These are phyloP conservation scores for Pichia kudriavzevii DNA, from an alignment of 1,139 yeast genomes.

Conservation along the genomic window DNA sequence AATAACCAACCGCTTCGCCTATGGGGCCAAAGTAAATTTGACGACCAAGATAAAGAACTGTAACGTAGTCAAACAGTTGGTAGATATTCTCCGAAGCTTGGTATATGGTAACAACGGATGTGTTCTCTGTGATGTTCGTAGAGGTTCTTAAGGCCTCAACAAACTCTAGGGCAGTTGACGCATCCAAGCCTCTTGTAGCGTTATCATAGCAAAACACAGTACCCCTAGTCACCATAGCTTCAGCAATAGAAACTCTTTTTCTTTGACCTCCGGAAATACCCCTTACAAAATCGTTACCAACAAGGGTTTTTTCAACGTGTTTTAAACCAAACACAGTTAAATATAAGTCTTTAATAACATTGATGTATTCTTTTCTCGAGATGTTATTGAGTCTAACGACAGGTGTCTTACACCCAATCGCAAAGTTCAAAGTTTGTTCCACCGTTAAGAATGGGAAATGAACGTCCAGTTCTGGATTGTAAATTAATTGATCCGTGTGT, in stretches of 20 bases:
- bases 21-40: slow-evolving; percentile 70
- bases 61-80: slow-evolving; percentile 65
- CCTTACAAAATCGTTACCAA: slow-evolving; percentile 63
- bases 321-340: slow-evolving; percentile 46
- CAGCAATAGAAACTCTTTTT: slow-evolving; percentile 72
- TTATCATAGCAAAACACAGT: slow-evolving; percentile 65
- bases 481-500: slow-evolving; percentile 34
- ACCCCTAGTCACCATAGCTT: slow-evolving; percentile 53
- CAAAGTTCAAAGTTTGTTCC: slow-evolving; percentile 39
- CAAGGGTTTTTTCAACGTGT: slow-evolving; percentile 53
- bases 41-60: slow-evolving; percentile 67
- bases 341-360: slow-evolving; percentile 38
- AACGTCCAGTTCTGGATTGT: slow-evolving; percentile 37
- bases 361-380: slow-evolving; percentile 33
- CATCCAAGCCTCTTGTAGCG: slow-evolving; percentile 68
- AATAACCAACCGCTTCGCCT: slow-evolving; percentile 51
- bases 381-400: slow-evolving; percentile 33
- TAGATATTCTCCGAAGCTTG: slow-evolving; percentile 79
- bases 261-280: slow-evolving; percentile 84
- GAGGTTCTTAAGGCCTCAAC: slow-evolving; percentile 58
- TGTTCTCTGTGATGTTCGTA: slow-evolving; percentile 49
- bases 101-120: slow-evolving; percentile 71
- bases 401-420: slow-evolving; percentile 38
- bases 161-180: slow-evolving; percentile 73
- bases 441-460: slow-evolving; percentile 40